Evolutionary conservation across 2,329 filamentous ascomycete species (phyloP).

Genomic region (Aspergillus quadrilineatus): DNA sequence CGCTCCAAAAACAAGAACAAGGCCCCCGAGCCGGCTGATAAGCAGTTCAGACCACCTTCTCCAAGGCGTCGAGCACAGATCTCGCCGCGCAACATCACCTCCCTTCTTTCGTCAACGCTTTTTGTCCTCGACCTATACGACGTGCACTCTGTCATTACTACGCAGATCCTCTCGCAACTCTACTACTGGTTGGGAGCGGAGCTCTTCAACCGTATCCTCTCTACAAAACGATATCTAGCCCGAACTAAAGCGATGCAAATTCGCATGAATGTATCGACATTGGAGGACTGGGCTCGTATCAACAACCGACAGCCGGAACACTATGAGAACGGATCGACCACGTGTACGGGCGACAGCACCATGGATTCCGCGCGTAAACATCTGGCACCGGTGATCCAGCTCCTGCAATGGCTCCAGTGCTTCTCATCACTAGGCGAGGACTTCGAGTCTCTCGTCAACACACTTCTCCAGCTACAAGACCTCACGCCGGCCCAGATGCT

Average conservation of each 20-base stretch:
- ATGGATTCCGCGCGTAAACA: conserved; percentile 81
- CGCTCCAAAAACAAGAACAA: conserved; percentile 87
- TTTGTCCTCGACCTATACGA: conserved; percentile 99
- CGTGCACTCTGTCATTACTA: conserved; percentile 92
- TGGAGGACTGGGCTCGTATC: conserved; percentile 92
- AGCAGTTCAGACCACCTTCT: conserved; percentile 86
- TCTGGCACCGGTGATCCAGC: conserved; percentile 84
- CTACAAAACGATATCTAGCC: conserved; percentile 88
- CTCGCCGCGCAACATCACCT: conserved; percentile 92
- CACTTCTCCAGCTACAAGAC: conserved; percentile 81
- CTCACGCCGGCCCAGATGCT: conserved; percentile 85
- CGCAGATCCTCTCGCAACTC: conserved; percentile 87
- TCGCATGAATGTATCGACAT: conserved; percentile 92
- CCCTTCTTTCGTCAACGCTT: conserved; percentile 87
- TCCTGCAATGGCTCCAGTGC: conserved; percentile 96
- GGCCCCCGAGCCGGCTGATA: conserved; percentile 78
- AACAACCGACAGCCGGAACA: conserved; percentile 96
- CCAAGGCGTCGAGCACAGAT: conserved; percentile 90
- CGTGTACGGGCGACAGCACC: conserved; percentile 79
- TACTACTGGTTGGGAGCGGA: conserved; percentile 96
- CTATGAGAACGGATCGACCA: conserved; percentile 88
- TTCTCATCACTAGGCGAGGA: conserved; percentile 94
- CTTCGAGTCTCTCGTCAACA: conserved; percentile 81
- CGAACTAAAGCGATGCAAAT: conserved; percentile 99
- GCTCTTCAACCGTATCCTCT: conserved; percentile 97